These are phyloP conservation scores for Pseudocercospora macadamiae DNA, from an alignment of 2,329 filamentous ascomycete species.

Conservation along the genomic window DNA sequence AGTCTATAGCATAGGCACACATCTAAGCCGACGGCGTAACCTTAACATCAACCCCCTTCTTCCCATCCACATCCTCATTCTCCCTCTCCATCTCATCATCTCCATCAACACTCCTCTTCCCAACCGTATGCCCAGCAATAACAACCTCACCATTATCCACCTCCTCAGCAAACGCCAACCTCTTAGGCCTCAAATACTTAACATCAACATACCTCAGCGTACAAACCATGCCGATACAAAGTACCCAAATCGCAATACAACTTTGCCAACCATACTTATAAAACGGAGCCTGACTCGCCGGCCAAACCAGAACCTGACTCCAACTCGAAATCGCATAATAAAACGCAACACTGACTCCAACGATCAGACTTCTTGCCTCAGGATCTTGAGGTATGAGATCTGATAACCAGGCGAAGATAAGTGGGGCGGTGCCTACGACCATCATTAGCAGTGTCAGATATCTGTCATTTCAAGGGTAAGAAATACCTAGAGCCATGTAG, in stretches of 20 bases:
- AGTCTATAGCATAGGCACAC: too few relatives aligned
- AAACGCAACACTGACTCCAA: constrained; percentile 54
- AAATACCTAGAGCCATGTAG: constrained; percentile 35
- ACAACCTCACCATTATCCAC: constrained; percentile 24
- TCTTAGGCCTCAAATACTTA: constrained; percentile 40
- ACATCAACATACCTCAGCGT: constrained; percentile 50
- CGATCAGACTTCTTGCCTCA: constrained; percentile 53
- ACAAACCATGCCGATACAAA: constrained; percentile 52
- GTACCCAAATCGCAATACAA: constrained; percentile 47
- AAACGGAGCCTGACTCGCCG: constrained; percentile 54
- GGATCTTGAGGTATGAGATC: constrained; percentile 56
- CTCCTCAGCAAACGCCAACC: constrained; percentile 26
- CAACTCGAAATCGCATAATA: constrained; percentile 57
- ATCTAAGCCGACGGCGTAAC: background rate
- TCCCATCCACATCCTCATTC: background rate
- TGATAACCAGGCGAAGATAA: constrained; percentile 58
- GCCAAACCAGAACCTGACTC: constrained; percentile 58
- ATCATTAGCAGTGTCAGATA: too few relatives aligned
- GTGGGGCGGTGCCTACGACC: constrained; percentile 55
- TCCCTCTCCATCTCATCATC: background rate
- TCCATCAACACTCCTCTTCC: constrained; percentile 9
- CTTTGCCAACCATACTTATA: constrained; percentile 56
- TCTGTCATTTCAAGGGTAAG: too few relatives aligned
- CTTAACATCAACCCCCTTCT: constrained; percentile 14
- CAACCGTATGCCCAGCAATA: constrained; percentile 24